A percentile compares a stretch with the other conserved stretches of the same genome.
Evolutionary conservation across 306 rosid genomes (phyloP).

Genomic region (Rosa chinensis): DNA sequence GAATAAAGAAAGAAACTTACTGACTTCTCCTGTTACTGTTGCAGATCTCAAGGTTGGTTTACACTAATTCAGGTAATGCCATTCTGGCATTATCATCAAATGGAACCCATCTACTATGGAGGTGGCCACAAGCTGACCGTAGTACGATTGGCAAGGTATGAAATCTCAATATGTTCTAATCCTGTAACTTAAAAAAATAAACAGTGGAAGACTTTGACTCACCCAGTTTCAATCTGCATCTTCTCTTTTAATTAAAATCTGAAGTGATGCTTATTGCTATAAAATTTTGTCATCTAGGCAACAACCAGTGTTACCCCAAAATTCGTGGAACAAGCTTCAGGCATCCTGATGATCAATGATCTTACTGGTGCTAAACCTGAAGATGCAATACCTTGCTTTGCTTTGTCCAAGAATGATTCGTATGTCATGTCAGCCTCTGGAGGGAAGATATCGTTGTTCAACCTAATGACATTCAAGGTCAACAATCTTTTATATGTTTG

Average conservation of each 20-base stretch:
- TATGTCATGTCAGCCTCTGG: slow-evolving; percentile 93
- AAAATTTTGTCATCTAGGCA: slow-evolving; percentile 47
- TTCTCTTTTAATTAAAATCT: slow-evolving; percentile 1
- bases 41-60: slow-evolving; percentile 81
- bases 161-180: not conserved
- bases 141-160: slow-evolving; percentile 57
- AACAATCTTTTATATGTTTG: not conserved
- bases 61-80: slow-evolving; percentile 78
- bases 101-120: slow-evolving; percentile 82
- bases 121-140: slow-evolving; percentile 64
- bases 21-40: slow-evolving; percentile 24
- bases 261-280: slow-evolving; percentile 24
- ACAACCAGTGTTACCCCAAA: slow-evolving; percentile 68
- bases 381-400: slow-evolving; percentile 64
- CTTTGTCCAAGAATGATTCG: slow-evolving; percentile 86
- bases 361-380: slow-evolving; percentile 55
- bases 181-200: too few relatives aligned
- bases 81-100: slow-evolving; percentile 80
- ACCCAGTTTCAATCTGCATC: not conserved
- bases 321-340: slow-evolving; percentile 73
- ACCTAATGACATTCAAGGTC: slow-evolving; percentile 87
- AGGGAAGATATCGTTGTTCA: slow-evolving; percentile 85
- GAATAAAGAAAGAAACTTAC: slow-evolving; percentile 9
- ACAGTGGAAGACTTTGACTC: not conserved
- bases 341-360: slow-evolving; percentile 81